These are phyloP conservation scores for Anisodus tanguticus DNA, from an alignment of 257 asterid genomes.

Conservation along the genomic window DNA sequence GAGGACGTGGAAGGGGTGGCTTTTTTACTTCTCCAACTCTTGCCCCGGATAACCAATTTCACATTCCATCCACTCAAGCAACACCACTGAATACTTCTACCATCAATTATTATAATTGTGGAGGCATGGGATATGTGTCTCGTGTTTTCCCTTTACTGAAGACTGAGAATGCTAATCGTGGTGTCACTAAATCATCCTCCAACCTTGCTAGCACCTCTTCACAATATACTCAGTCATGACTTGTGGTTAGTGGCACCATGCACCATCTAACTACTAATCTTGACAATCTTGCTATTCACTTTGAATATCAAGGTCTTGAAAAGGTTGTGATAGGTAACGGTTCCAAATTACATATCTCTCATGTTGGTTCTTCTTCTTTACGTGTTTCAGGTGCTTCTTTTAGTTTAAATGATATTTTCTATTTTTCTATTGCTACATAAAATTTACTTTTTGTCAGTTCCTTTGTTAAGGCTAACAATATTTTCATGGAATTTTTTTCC, in stretches of 20 bases:
- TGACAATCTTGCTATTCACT: not conserved
- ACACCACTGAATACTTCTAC: not conserved
- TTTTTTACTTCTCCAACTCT: not conserved
- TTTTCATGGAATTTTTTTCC: not conserved
- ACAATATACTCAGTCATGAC: not conserved
- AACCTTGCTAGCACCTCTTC: not conserved
- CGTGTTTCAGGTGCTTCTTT: not conserved
- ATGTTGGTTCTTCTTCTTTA: not conserved
- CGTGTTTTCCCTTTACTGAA: not conserved
- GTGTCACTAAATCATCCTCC: not conserved
- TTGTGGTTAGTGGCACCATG: not conserved
- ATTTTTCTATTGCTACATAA: not conserved
- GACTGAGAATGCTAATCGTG: not conserved
- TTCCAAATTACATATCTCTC: not conserved
- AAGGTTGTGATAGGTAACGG: not conserved
- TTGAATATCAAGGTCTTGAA: not conserved
- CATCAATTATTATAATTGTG: not conserved
- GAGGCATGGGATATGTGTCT: not conserved
- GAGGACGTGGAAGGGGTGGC: not conserved
- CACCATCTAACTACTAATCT: not conserved
- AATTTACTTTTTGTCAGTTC: not conserved
- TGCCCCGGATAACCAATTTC: not conserved
- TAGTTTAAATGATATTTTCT: not conserved
- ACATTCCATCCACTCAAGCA: not conserved
- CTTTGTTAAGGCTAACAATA: not conserved